A percentile compares a stretch with the other conserved stretches of the same genome.
These are phyloP conservation scores for Tardiomyces digboiensis DNA, from an alignment of 1,139 yeast species.

Conservation along the genomic window DNA sequence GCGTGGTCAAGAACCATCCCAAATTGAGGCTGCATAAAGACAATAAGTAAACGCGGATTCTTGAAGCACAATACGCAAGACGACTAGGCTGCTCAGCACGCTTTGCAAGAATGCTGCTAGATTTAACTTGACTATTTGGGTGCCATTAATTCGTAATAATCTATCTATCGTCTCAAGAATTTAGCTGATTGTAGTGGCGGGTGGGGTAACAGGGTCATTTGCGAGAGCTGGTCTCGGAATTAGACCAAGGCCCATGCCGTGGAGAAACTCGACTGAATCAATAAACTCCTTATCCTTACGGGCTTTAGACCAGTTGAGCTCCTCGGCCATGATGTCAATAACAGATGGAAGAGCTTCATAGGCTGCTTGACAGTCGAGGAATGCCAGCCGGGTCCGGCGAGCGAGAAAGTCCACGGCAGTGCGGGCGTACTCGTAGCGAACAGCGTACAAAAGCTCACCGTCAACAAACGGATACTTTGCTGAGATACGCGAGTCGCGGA, in stretches of 20 bases:
- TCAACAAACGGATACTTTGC: slow-evolving; percentile 83
- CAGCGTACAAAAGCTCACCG: slow-evolving; percentile 81
- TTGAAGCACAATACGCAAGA: too few species aligned
- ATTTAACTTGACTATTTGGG: too few species aligned
- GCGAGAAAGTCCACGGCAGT: slow-evolving; percentile 88
- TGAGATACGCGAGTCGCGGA: slow-evolving; percentile 28
- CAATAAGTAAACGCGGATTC: too few species aligned
- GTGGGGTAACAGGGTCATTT: too few species aligned
- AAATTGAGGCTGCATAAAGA: slow-evolving; percentile 16
- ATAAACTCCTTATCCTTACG: slow-evolving; percentile 45
- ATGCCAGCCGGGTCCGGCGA: slow-evolving; percentile 90
- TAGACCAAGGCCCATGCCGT: slow-evolving; percentile 32
- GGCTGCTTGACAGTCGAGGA: slow-evolving; percentile 84
- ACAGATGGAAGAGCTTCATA: slow-evolving; percentile 74
- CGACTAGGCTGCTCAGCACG: too few species aligned
- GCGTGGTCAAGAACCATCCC: slow-evolving; percentile 31
- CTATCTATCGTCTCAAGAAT: too few species aligned
- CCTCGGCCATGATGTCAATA: slow-evolving; percentile 74
- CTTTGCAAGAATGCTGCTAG: too few species aligned
- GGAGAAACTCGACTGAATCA: slow-evolving; percentile 27
- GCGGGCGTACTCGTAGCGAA: slow-evolving; percentile 77
- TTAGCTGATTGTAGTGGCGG: too few species aligned
- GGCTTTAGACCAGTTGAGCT: slow-evolving; percentile 61
- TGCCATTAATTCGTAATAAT: too few species aligned
- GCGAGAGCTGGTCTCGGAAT: too few species aligned